A percentile compares a stretch with the other conserved stretches of the same genome.
Evolutionary conservation across 2,329 filamentous ascomycete species (phyloP).

Genomic region (Taxawa tesnikishii): DNA sequence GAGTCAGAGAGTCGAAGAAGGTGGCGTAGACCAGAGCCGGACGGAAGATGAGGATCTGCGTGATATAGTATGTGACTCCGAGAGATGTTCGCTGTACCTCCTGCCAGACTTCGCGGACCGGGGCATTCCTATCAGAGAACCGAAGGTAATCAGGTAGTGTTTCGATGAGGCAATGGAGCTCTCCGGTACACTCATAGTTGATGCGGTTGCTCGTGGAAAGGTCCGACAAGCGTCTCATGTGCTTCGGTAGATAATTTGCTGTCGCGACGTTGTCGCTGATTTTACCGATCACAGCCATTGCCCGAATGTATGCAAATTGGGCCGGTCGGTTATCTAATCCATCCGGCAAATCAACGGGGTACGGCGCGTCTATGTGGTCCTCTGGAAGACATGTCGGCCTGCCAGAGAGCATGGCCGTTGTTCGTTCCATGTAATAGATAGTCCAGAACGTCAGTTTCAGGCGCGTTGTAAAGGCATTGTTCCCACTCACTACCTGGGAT

Average conservation of each 20-base stretch:
- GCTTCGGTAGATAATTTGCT: constrained; percentile 1
- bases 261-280: constrained; percentile 2
- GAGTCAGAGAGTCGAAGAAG: constrained; percentile 3
- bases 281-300: constrained; percentile 3
- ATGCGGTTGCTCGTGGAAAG: constrained; percentile 1
- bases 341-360: constrained; percentile 1
- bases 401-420: constrained; percentile 3
- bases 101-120: not conserved
- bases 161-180: not conserved
- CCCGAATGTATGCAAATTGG: constrained; percentile 4
- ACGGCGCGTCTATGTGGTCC: constrained; percentile 2
- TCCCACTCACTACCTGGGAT: constrained; percentile 1
- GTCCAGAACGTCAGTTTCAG: constrained; percentile 4
- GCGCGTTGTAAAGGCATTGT: not conserved
- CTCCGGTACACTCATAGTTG: constrained; percentile 1
- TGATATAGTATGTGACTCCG: constrained; percentile 3
- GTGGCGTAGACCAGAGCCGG: constrained; percentile 5
- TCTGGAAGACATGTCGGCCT: constrained; percentile 4
- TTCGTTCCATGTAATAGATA: constrained; percentile 5
- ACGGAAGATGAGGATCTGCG: constrained; percentile 1
- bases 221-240: not conserved
- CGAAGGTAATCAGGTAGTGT: constrained; percentile 1
- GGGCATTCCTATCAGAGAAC: constrained; percentile 1
- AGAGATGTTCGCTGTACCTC: constrained; percentile 3
- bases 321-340: too few relatives aligned